Evolutionary conservation across 1,284 basidiomycete genomes (phyloP).

Genomic region (Ceratobasidium sp.): DNA sequence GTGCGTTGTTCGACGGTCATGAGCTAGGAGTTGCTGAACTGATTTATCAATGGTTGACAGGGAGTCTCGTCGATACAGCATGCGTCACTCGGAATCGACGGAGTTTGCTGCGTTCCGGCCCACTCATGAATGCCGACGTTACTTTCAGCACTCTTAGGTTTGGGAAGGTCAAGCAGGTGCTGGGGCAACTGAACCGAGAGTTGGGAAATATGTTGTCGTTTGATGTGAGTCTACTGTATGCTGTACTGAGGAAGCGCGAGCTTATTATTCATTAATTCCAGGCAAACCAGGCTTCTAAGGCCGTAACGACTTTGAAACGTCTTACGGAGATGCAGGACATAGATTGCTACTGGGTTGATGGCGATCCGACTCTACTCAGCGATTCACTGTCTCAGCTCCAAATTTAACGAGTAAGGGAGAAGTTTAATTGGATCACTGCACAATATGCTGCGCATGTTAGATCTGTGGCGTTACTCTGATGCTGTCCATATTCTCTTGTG

Average conservation of each 20-base stretch:
- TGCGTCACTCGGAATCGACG: conserved; percentile 14
- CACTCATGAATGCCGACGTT: conserved; percentile 23
- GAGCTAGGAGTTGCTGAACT: background rate
- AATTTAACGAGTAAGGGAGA: background rate
- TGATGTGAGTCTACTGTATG: background rate
- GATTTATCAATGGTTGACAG: background rate
- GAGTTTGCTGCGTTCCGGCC: background rate
- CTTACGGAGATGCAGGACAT: background rate
- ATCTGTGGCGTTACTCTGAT: no score
- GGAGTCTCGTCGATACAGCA: background rate
- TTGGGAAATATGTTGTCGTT: background rate
- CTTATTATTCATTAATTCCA: background rate
- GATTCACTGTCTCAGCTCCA: background rate
- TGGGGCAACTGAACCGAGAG: conserved; percentile 1
- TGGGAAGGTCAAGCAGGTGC: conserved; percentile 4
- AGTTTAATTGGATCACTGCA: background rate
- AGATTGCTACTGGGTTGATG: conserved; percentile 4
- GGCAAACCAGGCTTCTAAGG: background rate
- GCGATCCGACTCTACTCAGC: background rate
- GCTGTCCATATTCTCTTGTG: no score
- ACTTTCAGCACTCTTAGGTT: conserved; percentile 30
- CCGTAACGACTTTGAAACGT: background rate
- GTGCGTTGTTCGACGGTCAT: background rate
- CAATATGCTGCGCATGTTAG: no score
- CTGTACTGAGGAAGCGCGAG: no score